A percentile compares a stretch with the other conserved stretches of the same genome.
phyloP scores from a whole-genome alignment of 2,329 filamentous ascomycete species.

The Alternaria arborescens region DNA sequence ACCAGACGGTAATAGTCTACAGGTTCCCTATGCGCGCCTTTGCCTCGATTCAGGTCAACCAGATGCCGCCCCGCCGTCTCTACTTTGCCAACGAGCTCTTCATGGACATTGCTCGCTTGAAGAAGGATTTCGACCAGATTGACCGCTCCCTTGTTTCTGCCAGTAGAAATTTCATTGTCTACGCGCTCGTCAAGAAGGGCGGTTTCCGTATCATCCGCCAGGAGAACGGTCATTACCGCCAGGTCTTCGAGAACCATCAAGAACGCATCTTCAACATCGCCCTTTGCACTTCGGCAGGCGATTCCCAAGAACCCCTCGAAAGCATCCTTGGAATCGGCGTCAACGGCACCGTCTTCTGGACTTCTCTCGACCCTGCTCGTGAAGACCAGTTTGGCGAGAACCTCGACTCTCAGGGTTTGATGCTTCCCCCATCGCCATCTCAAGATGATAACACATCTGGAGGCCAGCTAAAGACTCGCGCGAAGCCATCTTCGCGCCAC shows the following conservation, averaged over 20 bases:
- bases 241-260: slow-evolving; percentile 88
- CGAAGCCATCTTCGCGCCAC: slow-evolving; percentile 86
- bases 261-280: slow-evolving; percentile 96
- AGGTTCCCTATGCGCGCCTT: slow-evolving; percentile 98
- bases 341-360: slow-evolving; percentile 97
- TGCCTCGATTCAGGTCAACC: slow-evolving; percentile 81
- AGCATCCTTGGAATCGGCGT: slow-evolving; percentile 91
- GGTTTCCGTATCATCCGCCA: slow-evolving; percentile 94
- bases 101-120: slow-evolving; percentile 91
- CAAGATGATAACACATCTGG: slow-evolving; percentile 91
- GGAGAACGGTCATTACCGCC: slow-evolving; percentile 89
- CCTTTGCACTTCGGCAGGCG: slow-evolving; percentile 72
- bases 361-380: slow-evolving; percentile 65
- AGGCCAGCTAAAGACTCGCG: slow-evolving; percentile 93
- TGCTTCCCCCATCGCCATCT: slow-evolving; percentile 84
- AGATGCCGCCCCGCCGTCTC: slow-evolving; percentile 64
- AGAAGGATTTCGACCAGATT: slow-evolving; percentile 98
- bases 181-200: slow-evolving; percentile 91
- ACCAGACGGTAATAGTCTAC: slow-evolving; percentile 78
- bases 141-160: slow-evolving; percentile 92
- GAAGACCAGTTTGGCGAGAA: slow-evolving; percentile 74
- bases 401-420: slow-evolving; percentile 84
- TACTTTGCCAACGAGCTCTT: slow-evolving; percentile 80
- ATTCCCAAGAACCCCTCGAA: slow-evolving; percentile 61
- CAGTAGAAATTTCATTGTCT: slow-evolving; percentile 89